Evolutionary conservation across 202 grass and related monocot species (phyloP).

Genomic region (Cymbopogon flexuosus): DNA sequence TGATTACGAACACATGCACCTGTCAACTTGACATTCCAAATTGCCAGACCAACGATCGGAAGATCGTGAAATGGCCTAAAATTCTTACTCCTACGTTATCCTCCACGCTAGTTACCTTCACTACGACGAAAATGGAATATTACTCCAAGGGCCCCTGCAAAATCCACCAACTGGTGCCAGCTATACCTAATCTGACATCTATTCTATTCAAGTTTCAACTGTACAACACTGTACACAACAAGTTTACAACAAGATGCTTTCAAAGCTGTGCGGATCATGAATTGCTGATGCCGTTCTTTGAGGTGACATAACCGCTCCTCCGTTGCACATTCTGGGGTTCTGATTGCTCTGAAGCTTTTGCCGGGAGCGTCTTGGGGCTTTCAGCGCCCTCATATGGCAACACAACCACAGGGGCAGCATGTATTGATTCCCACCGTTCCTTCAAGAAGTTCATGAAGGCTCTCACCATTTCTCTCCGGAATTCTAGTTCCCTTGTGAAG

Average conservation of each 20-base stretch:
- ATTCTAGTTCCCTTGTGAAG: slow-evolving; percentile 74
- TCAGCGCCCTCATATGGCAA: slow-evolving; percentile 56
- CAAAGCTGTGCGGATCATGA: slow-evolving; percentile 16
- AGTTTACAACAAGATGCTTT: not conserved
- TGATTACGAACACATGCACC: not conserved
- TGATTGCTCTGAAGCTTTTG: slow-evolving; percentile 16
- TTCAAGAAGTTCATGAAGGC: slow-evolving; percentile 58
- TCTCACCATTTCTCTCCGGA: slow-evolving; percentile 69
- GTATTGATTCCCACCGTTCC: slow-evolving; percentile 78
- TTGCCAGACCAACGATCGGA: not conserved
- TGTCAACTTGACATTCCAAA: not conserved
- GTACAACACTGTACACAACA: slow-evolving; percentile 41
- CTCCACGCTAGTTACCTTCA: not conserved
- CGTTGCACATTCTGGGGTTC: slow-evolving; percentile 30
- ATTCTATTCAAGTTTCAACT: slow-evolving; percentile 45
- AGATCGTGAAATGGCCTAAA: not conserved
- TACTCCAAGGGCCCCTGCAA: not conserved
- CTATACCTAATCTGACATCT: slow-evolving; percentile 12
- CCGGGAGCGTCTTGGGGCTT: slow-evolving; percentile 25
- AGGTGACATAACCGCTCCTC: slow-evolving; percentile 35
- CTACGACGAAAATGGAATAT: not conserved
- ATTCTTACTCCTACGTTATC: not conserved
- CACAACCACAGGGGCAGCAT: slow-evolving; percentile 70
- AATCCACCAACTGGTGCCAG: not conserved
- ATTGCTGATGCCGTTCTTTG: slow-evolving; percentile 32